Evolutionary conservation across 148 eudicot species (phyloP).

Genomic region (Cornus controversa): DNA sequence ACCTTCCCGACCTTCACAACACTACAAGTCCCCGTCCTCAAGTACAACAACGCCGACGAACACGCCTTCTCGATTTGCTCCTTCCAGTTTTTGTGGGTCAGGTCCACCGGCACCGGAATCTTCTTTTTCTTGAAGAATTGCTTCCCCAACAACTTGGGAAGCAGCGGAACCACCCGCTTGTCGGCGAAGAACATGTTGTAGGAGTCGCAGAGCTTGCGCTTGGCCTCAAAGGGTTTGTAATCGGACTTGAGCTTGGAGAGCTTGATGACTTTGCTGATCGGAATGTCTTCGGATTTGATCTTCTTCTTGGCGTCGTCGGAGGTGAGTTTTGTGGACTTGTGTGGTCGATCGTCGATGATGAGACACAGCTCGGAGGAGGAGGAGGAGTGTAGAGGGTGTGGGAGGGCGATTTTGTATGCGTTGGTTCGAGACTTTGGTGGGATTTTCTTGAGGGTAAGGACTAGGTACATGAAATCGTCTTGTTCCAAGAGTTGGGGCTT

Average conservation of each 20-base stretch:
- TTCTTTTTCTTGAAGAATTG: constrained; percentile 67
- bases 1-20: constrained; percentile 60
- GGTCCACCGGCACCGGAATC: constrained; percentile 69
- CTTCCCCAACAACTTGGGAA: constrained; percentile 44
- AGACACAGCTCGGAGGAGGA: constrained; percentile 29
- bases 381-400: constrained; percentile 44
- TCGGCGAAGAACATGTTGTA: constrained; percentile 40
- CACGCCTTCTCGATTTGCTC: constrained; percentile 70
- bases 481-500: constrained; percentile 39
- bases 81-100: constrained; percentile 66
- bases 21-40: constrained; percentile 77
- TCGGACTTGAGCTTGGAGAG: constrained; percentile 37
- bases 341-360: constrained; percentile 39
- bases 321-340: constrained; percentile 19
- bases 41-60: constrained; percentile 46
- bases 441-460: constrained; percentile 64
- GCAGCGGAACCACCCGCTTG: constrained; percentile 24
- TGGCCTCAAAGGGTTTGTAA: constrained; percentile 45
- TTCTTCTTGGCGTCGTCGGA: constrained; percentile 31
- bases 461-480: constrained; percentile 67
- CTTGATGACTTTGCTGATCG: constrained; percentile 32
- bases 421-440: constrained; percentile 47
- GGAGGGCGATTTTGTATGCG: constrained; percentile 58
- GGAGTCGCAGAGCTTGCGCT: constrained; percentile 33
- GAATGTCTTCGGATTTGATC: constrained; percentile 22